Base-by-base conservation (phyloP, 371 early-diverging fungal species). In the Cokeromyces recurvatus region DNA sequence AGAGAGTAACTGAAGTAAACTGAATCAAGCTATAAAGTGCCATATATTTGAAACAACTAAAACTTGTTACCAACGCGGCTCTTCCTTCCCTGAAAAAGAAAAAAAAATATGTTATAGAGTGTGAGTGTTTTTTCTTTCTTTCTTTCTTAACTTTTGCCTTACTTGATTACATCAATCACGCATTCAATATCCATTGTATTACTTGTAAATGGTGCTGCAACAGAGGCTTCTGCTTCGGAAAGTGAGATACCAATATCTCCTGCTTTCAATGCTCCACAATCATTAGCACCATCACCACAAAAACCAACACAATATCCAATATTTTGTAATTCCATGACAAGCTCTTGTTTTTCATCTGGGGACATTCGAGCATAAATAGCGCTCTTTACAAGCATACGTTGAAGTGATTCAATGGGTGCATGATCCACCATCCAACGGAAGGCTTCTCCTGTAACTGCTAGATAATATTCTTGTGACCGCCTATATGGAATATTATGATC, bases 231-330 rank as follows among this genome's bases (percentile, higher is more conserved):
- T 11, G 98, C 97, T 53, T 96, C 93, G 6, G 94, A 92, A 23
- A 99, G 67, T 14, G 98, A 94, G 14, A 99, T 69, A 2, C 99
- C 99, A 23, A 99, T 94, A 68, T 98, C 98, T 8, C 99, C 99
- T 21, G 91, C 92, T 46, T 92, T 91, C 12, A 99, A 77, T 2
- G 99, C 99, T 17, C 97, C 98, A 74, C 97, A 96, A 68, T 99
- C 99, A 59, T 99, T 99, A 25, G 99, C 99, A 7, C 99, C 99
- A 74, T 99, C 99, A n/a, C 99, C 99, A 70, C 94, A 94, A 53
- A 98, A 97, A 1, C 94, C 92, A 7, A 92, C 89, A 56, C 89
- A 90, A 66, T 96, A 93, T 4, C 90, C 96, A 24, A 96, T 71
- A 11, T 71, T 77, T 66, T 97, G 95, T 19, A 97, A 69, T 34